These are phyloP conservation scores for Pythium scleroteichum DNA, from an alignment of 352 stramenopile genomes.

Conservation along the genomic window DNA sequence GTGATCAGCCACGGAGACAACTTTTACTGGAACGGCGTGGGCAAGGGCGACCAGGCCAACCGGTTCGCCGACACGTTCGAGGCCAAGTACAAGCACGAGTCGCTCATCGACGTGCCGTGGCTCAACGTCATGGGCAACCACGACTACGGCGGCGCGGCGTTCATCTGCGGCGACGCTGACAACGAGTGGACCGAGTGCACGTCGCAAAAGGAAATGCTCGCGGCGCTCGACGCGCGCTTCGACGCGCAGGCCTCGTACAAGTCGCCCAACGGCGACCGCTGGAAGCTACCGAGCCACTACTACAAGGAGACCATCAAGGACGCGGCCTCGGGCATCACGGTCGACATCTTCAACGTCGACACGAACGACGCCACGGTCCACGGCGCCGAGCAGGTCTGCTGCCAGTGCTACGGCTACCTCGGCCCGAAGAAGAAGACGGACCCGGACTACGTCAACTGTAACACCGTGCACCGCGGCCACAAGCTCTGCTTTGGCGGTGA, in stretches of 20 bases:
- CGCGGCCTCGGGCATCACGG: slow-evolving; percentile 38
- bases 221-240: slow-evolving; percentile 59
- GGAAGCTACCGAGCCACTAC: slow-evolving; percentile 70
- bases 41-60: slow-evolving; percentile 42
- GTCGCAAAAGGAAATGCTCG: slow-evolving; percentile 45
- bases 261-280: slow-evolving; percentile 72
- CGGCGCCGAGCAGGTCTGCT: slow-evolving; percentile 72
- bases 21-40: slow-evolving; percentile 83
- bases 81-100: slow-evolving; percentile 51
- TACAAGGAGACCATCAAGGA: slow-evolving; percentile 62
- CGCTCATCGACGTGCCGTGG: slow-evolving; percentile 64
- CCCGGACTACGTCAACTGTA: slow-evolving; percentile 35
- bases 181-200: slow-evolving; percentile 43
- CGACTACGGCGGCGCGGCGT: slow-evolving; percentile 76
- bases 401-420: slow-evolving; percentile 83
- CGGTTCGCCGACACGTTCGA: slow-evolving; percentile 78
- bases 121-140: slow-evolving; percentile 81
- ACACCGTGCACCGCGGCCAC: slow-evolving; percentile 52
- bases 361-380: slow-evolving; percentile 66
- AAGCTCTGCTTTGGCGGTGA: slow-evolving; percentile 54
- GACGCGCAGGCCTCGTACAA: slow-evolving; percentile 61
- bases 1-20: slow-evolving; percentile 81
- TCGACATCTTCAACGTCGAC: slow-evolving; percentile 81
- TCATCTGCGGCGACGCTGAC: slow-evolving; percentile 55
- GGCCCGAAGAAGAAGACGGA: slow-evolving; percentile 25